Percentiles rank a stretch among this genome's conserved stretches.
These are phyloP conservation scores for Hymenoscyphus fructigenus DNA, from an alignment of 2,329 filamentous ascomycete genomes.

Conservation along the genomic window DNA sequence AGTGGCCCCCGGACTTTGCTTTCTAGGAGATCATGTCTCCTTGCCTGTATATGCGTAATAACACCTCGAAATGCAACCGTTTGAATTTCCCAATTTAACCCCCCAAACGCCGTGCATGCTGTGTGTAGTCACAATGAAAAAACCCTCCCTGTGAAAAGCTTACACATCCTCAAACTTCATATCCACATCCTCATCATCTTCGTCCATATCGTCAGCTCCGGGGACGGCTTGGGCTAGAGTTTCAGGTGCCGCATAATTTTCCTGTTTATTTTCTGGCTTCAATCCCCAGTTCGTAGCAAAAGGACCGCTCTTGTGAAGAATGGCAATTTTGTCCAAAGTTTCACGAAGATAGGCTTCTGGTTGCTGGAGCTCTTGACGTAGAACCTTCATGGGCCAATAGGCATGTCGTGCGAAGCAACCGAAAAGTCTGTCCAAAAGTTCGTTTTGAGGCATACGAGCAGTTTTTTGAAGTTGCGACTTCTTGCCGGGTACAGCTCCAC, in stretches of 20 bases:
- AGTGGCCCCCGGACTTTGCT: background rate
- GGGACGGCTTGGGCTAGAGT: constrained; percentile 42
- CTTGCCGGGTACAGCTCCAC: constrained; percentile 47
- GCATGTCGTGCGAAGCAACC: constrained; percentile 79
- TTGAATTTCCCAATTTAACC: background rate
- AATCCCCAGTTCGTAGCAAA: constrained; percentile 87
- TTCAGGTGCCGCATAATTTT: constrained; percentile 51
- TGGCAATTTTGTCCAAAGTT: constrained; percentile 77
- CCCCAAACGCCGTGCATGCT: constrained; percentile 13
- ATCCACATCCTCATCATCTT: constrained; percentile 60
- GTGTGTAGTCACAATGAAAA: background rate
- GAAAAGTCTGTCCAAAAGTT: constrained; percentile 84
- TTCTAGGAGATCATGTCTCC: background rate
- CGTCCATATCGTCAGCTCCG: constrained; percentile 45
- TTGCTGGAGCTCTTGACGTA: constrained; percentile 76
- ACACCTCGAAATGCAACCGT: constrained; percentile 18
- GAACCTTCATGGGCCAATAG: constrained; percentile 91
- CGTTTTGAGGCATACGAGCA: constrained; percentile 83
- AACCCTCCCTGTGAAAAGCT: background rate
- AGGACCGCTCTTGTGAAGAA: constrained; percentile 76
- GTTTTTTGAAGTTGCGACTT: constrained; percentile 77
- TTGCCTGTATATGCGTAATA: constrained; percentile 9
- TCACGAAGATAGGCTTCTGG: constrained; percentile 92
- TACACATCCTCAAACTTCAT: constrained; percentile 77
- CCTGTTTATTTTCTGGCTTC: constrained; percentile 65